phyloP scores from a whole-genome alignment of 78 protist species.

The Capsaspora owczarzaki region DNA sequence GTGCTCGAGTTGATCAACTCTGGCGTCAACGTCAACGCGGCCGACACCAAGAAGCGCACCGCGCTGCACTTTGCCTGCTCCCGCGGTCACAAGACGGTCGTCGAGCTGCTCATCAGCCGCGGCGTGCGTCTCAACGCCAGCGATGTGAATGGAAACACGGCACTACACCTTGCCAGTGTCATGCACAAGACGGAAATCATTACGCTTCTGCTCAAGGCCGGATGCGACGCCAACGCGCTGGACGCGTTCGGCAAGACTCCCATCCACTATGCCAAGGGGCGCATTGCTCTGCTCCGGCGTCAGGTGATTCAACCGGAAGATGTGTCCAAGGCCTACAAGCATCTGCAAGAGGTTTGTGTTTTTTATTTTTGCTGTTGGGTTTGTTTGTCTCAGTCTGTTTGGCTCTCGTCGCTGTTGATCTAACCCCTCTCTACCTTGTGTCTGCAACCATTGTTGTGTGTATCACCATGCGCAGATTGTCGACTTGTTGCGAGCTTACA shows the following conservation, averaged over 20 bases:
- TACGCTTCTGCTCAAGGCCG: not conserved
- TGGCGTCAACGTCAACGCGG: not conserved
- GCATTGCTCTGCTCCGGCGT: not conserved
- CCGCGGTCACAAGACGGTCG: not conserved
- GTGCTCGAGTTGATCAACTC: not conserved
- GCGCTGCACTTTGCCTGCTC: not conserved
- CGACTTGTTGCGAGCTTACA: too few relatives aligned
- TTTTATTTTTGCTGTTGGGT: too few relatives aligned
- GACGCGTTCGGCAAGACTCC: not conserved
- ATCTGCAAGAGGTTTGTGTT: too few relatives aligned
- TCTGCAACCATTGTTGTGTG: too few relatives aligned
- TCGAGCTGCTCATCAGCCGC: not conserved
- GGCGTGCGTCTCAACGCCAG: not conserved
- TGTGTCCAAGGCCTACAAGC: too few relatives aligned
- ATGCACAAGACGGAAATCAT: not conserved
- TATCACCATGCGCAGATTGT: too few relatives aligned
- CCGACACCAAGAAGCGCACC: not conserved
- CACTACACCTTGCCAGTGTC: not conserved
- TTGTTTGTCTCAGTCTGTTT: too few relatives aligned
- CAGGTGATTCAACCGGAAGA: too few relatives aligned
- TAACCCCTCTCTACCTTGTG: too few relatives aligned
- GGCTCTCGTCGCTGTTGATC: too few relatives aligned
- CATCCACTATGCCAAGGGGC: not conserved
- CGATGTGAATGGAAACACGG: not conserved
- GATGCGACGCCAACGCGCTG: not conserved